Evolutionary conservation across 768 basidiomycete species (phyloP).

Genomic region (Cytidiella melzeri): DNA sequence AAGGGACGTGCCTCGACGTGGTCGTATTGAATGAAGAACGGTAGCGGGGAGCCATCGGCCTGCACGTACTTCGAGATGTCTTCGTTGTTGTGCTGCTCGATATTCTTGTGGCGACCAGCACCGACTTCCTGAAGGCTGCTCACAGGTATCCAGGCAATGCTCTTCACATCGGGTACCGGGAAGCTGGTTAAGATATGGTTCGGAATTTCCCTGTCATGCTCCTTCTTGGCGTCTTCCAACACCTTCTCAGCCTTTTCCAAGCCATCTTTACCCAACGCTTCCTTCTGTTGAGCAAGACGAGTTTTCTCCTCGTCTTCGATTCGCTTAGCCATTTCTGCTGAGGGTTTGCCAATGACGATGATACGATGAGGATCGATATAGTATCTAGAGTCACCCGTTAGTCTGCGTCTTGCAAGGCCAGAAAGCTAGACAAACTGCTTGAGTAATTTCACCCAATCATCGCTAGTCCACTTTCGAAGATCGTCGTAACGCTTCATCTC

Average conservation of each 20-base stretch:
- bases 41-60: conserved; percentile 57
- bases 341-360: conserved; percentile 85
- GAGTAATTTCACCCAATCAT: conserved; percentile 74
- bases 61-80: conserved; percentile 59
- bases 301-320: conserved; percentile 78
- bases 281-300: conserved; percentile 64
- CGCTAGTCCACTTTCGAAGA: conserved; percentile 64
- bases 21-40: conserved; percentile 92
- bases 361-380: conserved; percentile 67
- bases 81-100: conserved; percentile 25
- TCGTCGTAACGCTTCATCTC: conserved; percentile 68
- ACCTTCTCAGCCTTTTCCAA: conserved; percentile 60
- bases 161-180: conserved; percentile 86
- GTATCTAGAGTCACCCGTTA: conserved; percentile 47
- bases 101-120: conserved; percentile 27
- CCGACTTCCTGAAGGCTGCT: conserved; percentile 61
- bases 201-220: conserved; percentile 82
- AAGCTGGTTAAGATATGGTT: conserved; percentile 74
- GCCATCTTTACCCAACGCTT: conserved; percentile 72
- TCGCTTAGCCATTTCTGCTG: conserved; percentile 71
- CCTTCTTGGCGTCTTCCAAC: conserved; percentile 78
- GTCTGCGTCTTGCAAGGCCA: not conserved
- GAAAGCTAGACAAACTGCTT: conserved; percentile 46
- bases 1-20: conserved; percentile 67
- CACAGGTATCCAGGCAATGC: conserved; percentile 87